These are phyloP conservation scores for Aspergillus ostianus DNA, from an alignment of 495 filamentous ascomycete species.

Conservation along the genomic window DNA sequence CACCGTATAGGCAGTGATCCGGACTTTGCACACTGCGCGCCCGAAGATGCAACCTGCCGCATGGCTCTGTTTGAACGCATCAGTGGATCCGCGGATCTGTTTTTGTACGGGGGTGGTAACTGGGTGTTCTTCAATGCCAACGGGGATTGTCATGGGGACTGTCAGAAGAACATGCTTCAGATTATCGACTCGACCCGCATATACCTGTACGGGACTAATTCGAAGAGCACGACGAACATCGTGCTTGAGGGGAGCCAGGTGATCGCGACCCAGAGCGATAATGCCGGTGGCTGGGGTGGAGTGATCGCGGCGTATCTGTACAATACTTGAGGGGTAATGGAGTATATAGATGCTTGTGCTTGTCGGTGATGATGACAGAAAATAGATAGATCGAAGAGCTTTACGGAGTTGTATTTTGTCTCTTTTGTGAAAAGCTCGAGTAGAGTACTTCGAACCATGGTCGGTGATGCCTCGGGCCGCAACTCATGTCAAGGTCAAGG, in stretches of 20 bases:
- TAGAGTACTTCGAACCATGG: no score
- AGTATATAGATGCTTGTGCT: background rate
- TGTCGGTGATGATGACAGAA: background rate
- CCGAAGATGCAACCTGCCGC: constrained; percentile 35
- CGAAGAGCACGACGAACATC: constrained; percentile 43
- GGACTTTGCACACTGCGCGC: constrained; percentile 33
- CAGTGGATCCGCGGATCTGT: constrained; percentile 43
- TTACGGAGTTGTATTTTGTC: no score
- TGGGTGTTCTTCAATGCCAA: constrained; percentile 53
- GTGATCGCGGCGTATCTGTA: constrained; percentile 47
- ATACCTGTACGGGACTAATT: constrained; percentile 44
- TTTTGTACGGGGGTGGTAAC: constrained; percentile 52
- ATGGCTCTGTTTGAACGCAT: constrained; percentile 43
- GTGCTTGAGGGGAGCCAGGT: constrained; percentile 30
- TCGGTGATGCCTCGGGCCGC: background rate
- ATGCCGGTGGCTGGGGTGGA: constrained; percentile 58
- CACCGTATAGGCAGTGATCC: constrained; percentile 40
- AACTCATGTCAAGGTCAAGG: background rate
- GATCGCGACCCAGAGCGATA: constrained; percentile 38
- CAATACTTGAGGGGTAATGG: constrained; percentile 18
- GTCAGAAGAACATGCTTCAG: constrained; percentile 44
- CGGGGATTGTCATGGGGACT: constrained; percentile 38
- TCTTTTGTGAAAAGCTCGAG: no score
- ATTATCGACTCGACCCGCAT: constrained; percentile 29
- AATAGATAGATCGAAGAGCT: no score